Evolutionary conservation across 1,284 basidiomycete genomes (phyloP), one percentile per base, ranked within the genome.

Genomic region (Pseudozyma sp.): DNA sequence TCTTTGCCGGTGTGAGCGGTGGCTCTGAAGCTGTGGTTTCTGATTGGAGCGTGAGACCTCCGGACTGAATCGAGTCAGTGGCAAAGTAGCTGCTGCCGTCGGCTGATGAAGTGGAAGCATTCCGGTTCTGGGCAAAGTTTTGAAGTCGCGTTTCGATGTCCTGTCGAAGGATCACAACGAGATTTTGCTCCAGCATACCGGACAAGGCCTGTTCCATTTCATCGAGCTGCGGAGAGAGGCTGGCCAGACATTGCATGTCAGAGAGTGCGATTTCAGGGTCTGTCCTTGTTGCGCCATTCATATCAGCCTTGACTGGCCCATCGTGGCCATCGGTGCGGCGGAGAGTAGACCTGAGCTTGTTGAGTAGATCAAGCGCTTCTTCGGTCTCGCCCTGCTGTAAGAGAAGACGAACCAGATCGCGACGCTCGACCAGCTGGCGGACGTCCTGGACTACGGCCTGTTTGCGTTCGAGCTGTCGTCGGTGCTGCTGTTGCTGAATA

Each of bases 91-190:
- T 54, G 24, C 3, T 30, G 16, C 44, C 40, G 30, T 50, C 42
- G 3, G 64, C 47, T 34, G 54, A 5, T 37, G 58, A 24, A 2
- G 43, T 17, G 4, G 56, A 45, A 7, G 51, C 31, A n/a, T 44
- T 29, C 17, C 53, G 52, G 5, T 37, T 5, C n/a, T 54, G 54
- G 48, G 50, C 19, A 31, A 44, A 61, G 9, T 44, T 34, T 17
- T 53, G 14, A 3, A 77, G 64, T 5, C 68, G 78, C 14, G 58
- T 87, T 7, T 88, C 85, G 37, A 96, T 86, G 79, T 94, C 91
- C 17, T 88, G 87, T 39, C 88, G 88, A 9, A 97, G 87, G 0
- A 91, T 88, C 24, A 88, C 87, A 5, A 92, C 88, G 1, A 97
- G 87, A 72, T 96, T 93, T 16, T 58, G 49, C 56, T 77, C 69